Conservation (phyloP, 345 rosid genomes). For the Boechera retrofracta region DNA sequence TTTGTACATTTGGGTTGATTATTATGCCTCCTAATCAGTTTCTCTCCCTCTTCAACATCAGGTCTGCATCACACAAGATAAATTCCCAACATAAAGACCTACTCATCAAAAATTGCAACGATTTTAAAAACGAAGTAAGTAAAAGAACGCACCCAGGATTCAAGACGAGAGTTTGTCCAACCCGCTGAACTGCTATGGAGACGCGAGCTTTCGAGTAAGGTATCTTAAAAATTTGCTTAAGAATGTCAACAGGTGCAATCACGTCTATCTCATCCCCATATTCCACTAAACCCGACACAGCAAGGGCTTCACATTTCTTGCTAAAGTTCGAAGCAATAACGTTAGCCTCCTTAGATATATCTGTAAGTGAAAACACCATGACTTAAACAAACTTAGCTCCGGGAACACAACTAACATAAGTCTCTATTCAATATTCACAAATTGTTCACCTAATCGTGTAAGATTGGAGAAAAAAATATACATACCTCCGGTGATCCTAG, state of each 20-base stretch:
- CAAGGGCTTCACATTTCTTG: slow-evolving; percentile 90
- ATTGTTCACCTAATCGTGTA: too few relatives aligned
- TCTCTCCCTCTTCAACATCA: slow-evolving; percentile 93
- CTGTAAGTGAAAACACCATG: slow-evolving; percentile 46
- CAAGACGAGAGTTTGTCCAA: slow-evolving; percentile 90
- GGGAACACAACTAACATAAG: too few relatives aligned
- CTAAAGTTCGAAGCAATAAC: slow-evolving; percentile 64
- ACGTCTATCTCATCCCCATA: slow-evolving; percentile 97
- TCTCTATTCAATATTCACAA: too few relatives aligned
- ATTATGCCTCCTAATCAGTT: slow-evolving; percentile 72
- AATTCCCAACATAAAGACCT: background rate
- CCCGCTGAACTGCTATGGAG: slow-evolving; percentile 87
- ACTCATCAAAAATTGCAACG: background rate
- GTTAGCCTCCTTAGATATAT: slow-evolving; percentile 69
- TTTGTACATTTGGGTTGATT: slow-evolving; percentile 77
- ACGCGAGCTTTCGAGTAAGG: slow-evolving; percentile 93
- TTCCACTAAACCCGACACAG: slow-evolving; percentile 90
- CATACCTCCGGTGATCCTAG: slow-evolving; percentile 68
- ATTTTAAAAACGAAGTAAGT: background rate
- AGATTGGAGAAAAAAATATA: too few relatives aligned
- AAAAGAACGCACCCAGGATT: slow-evolving; percentile 70
- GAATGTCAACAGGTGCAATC: slow-evolving; percentile 84
- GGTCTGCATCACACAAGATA: slow-evolving; percentile 57
- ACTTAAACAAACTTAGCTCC: background rate
- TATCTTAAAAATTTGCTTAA: slow-evolving; percentile 94